Conservation (phyloP, 495 filamentous ascomycete genomes). For the Aspergillus panamensis region DNA sequence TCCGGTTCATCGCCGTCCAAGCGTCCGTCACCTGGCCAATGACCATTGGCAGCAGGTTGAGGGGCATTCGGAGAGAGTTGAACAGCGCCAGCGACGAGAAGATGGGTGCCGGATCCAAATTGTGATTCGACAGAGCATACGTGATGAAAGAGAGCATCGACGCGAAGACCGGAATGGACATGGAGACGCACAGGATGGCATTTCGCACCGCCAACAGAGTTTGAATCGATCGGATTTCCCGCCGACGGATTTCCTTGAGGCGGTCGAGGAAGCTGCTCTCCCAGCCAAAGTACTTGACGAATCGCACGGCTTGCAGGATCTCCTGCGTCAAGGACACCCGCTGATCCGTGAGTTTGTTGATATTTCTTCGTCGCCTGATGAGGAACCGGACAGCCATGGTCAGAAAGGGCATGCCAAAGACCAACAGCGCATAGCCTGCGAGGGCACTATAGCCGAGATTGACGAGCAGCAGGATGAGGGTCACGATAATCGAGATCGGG, state of each 20-base stretch:
- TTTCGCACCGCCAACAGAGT: conserved; percentile 76
- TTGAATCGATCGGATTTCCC: conserved; percentile 77
- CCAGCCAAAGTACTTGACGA: conserved; percentile 97
- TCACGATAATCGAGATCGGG: conserved; percentile 72
- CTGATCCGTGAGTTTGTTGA: conserved; percentile 92
- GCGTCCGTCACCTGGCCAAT: conserved; percentile 88
- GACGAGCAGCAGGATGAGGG: conserved; percentile 71
- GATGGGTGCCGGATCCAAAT: conserved; percentile 67
- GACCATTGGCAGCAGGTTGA: conserved; percentile 84
- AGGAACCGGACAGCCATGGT: conserved; percentile 68
- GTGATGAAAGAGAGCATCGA: conserved; percentile 96
- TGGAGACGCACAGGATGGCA: conserved; percentile 72
- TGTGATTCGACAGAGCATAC: conserved; percentile 72
- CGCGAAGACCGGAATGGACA: conserved; percentile 83
- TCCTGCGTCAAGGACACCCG: conserved; percentile 89
- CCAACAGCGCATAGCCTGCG: conserved; percentile 77
- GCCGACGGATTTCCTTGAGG: conserved; percentile 63
- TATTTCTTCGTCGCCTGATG: conserved; percentile 64
- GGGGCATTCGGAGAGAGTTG: conserved; percentile 82
- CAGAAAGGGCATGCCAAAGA: conserved; percentile 71
- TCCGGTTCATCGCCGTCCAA: conserved; percentile 73
- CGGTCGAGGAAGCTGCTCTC: conserved; percentile 80
- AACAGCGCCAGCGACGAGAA: conserved; percentile 94
- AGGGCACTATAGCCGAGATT: conserved; percentile 87
- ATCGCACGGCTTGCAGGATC: conserved; percentile 83